Percentiles rank a stretch among this genome's conserved stretches.
Conservation (phyloP, 768 basidiomycete genomes). For the Boletellus sp. region DNA sequence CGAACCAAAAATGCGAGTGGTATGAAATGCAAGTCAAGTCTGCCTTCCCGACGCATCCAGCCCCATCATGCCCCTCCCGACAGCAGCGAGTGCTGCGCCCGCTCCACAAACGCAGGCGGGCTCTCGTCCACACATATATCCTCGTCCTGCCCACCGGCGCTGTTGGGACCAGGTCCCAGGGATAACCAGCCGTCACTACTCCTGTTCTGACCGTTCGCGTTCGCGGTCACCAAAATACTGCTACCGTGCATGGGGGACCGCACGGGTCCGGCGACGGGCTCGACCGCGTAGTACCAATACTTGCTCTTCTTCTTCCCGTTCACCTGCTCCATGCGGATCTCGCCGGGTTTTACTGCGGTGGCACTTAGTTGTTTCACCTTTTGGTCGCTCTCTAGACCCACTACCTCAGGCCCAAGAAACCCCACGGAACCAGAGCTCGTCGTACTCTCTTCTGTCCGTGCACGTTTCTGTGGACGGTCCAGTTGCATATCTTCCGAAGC, state of each 20-base stretch:
- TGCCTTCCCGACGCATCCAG: constrained; percentile 9
- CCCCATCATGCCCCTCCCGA: constrained; percentile 12
- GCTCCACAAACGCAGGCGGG: constrained; percentile 16
- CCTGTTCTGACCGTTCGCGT: constrained; percentile 21
- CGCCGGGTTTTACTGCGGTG: constrained; percentile 65
- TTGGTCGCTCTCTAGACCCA: constrained; percentile 33
- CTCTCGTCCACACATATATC: constrained; percentile 17
- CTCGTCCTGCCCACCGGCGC: constrained; percentile 24
- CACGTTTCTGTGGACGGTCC: constrained; percentile 62
- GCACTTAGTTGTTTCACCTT: constrained; percentile 55
- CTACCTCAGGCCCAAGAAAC: constrained; percentile 24
- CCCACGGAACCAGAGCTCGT: constrained; percentile 46
- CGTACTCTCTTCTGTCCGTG: constrained; percentile 73
- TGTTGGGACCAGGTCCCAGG: neutral
- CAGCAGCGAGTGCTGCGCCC: constrained; percentile 8
- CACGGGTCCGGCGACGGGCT: constrained; percentile 47
- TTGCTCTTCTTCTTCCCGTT: constrained; percentile 83
- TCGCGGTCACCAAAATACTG: constrained; percentile 14
- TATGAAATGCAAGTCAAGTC: constrained; percentile 25
- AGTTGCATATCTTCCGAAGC: constrained; percentile 47
- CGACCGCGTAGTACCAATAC: constrained; percentile 87
- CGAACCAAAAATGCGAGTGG: constrained; percentile 30
- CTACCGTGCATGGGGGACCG: constrained; percentile 10
- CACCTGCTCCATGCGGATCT: constrained; percentile 71
- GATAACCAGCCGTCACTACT: constrained; percentile 7